A percentile compares a stretch with the other conserved stretches of the same genome.
Conservation (phyloP, 345 rosid species). For the Ceriops zippeliana region DNA sequence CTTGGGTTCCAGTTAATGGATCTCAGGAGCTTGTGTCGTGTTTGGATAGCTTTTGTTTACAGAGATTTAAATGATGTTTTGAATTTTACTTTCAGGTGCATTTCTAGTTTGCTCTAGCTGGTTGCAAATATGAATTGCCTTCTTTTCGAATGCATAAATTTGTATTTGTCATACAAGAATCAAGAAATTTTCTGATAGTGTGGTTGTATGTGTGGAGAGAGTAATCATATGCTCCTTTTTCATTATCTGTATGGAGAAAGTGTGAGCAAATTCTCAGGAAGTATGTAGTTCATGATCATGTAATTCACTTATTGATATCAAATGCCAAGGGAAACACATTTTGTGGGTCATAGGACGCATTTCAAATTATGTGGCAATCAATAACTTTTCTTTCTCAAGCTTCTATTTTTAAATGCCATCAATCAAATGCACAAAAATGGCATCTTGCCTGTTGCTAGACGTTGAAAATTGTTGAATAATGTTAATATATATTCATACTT, state of each 20-base stretch:
- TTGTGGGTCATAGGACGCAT: not conserved
- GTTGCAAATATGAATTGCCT: not conserved
- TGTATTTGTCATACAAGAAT: not conserved
- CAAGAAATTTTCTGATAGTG: not conserved
- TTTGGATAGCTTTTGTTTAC: not conserved
- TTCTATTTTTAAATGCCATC: not conserved
- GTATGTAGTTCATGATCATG: not conserved
- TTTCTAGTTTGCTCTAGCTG: not conserved
- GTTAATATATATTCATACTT: not conserved
- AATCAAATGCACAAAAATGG: not conserved
- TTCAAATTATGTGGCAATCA: not conserved
- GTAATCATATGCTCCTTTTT: not conserved
- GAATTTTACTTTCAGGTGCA: not conserved
- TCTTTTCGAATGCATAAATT: too few species aligned
- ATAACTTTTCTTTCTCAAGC: not conserved
- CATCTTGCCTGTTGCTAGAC: not conserved
- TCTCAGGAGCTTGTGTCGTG: not conserved
- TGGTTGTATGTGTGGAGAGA: not conserved
- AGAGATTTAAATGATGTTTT: not conserved
- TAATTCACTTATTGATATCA: not conserved
- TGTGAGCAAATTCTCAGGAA: not conserved
- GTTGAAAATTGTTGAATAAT: slow-evolving; percentile 1
- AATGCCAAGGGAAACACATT: not conserved
- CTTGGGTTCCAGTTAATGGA: not conserved
- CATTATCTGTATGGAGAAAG: not conserved